phyloP scores from a whole-genome alignment of 306 rosid genomes.

The Abrus pulchellus region DNA sequence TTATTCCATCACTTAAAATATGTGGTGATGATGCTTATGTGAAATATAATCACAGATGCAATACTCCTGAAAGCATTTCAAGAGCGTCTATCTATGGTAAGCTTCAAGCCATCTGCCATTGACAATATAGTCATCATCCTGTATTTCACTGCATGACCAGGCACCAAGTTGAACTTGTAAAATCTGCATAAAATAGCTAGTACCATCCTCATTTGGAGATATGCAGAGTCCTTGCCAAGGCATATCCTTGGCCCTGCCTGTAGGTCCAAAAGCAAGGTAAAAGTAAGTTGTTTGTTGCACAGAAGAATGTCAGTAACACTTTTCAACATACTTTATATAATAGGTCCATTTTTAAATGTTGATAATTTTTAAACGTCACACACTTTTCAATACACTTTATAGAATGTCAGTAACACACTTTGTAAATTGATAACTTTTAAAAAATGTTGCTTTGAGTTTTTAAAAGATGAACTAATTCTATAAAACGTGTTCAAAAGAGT shows the following conservation, averaged over 20 bases:
- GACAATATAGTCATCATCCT: slow-evolving; percentile 96
- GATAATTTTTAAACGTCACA: no score
- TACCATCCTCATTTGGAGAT: slow-evolving; percentile 94
- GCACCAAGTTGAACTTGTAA: slow-evolving; percentile 77
- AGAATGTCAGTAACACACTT: no score
- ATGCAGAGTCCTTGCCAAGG: slow-evolving; percentile 95
- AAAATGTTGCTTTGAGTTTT: no score
- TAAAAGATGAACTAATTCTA: no score
- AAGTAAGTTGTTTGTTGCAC: neutral
- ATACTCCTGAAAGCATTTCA: slow-evolving; percentile 25
- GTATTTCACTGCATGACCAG: slow-evolving; percentile 74
- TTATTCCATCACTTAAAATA: slow-evolving; percentile 17
- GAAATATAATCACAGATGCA: neutral
- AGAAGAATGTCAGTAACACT: no score
- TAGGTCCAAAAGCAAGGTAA: slow-evolving; percentile 2
- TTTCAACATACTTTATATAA: no score
- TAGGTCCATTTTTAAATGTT: no score
- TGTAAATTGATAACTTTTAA: no score
- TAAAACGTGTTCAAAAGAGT: no score
- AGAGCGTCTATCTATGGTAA: slow-evolving; percentile 65
- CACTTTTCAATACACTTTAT: no score
- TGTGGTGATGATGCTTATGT: neutral
- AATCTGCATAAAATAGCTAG: slow-evolving; percentile 87
- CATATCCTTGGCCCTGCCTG: slow-evolving; percentile 96
- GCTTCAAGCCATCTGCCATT: slow-evolving; percentile 88